A percentile compares a stretch with the other conserved stretches of the same genome.
Evolutionary conservation across 306 rosid genomes (phyloP).

Genomic region (Vigna trinervia): DNA sequence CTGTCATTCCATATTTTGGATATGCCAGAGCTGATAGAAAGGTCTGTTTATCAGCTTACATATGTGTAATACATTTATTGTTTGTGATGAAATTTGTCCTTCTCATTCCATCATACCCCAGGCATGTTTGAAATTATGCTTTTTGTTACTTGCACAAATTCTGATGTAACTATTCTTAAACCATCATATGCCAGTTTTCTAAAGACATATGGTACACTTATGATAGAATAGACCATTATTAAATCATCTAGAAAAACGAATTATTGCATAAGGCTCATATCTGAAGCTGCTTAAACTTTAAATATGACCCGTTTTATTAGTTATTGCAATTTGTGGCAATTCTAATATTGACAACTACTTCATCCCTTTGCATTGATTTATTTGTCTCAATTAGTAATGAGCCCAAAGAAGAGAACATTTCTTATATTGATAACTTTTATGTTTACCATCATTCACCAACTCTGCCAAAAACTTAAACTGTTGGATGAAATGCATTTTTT

Average conservation of each 20-base stretch:
- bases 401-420: neutral
- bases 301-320: neutral
- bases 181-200: neutral
- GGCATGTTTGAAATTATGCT: neutral
- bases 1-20: slow-evolving; percentile 95
- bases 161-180: neutral
- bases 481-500: neutral
- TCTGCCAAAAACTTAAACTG: neutral
- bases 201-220: neutral
- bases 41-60: slow-evolving; percentile 53
- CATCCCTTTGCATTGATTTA: slow-evolving; percentile 16
- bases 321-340: slow-evolving; percentile 7
- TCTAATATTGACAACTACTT: neutral
- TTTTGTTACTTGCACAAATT: neutral
- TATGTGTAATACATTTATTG: slow-evolving; percentile 6
- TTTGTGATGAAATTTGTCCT: slow-evolving; percentile 18
- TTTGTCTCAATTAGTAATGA: slow-evolving; percentile 14
- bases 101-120: neutral
- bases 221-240: neutral
- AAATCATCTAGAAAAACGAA: neutral
- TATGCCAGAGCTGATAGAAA: slow-evolving; percentile 98
- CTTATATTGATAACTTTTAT: neutral
- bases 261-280: slow-evolving; percentile 9
- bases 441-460: neutral
- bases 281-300: neutral